These are phyloP conservation scores for Trifolium pratense DNA, from an alignment of 306 rosid species.

Conservation along the genomic window DNA sequence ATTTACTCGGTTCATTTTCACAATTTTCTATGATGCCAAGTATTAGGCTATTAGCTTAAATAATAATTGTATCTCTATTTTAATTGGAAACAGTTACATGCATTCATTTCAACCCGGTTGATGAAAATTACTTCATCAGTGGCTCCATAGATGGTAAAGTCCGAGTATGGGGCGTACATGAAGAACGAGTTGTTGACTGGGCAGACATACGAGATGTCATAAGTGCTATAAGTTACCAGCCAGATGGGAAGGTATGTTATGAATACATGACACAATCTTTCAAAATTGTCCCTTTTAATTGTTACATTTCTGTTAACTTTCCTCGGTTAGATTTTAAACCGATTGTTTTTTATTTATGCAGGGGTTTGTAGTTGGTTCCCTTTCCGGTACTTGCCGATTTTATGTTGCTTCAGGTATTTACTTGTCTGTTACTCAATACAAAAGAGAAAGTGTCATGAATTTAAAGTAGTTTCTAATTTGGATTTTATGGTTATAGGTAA, in stretches of 20 bases:
- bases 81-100: slow-evolving; percentile 74
- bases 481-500: slow-evolving; percentile 55
- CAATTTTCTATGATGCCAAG: not conserved
- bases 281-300: slow-evolving; percentile 12
- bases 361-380: slow-evolving; percentile 83
- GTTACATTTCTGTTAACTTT: slow-evolving; percentile 7
- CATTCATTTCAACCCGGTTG: slow-evolving; percentile 82
- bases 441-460: not conserved
- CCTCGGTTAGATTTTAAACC: slow-evolving; percentile 22
- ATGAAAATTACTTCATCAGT: slow-evolving; percentile 77
- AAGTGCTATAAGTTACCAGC: slow-evolving; percentile 78
- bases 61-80: slow-evolving; percentile 20
- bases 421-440: not conserved
- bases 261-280: slow-evolving; percentile 20
- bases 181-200: slow-evolving; percentile 92
- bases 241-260: slow-evolving; percentile 75
- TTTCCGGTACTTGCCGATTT: slow-evolving; percentile 73
- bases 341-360: slow-evolving; percentile 44
- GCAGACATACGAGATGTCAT: slow-evolving; percentile 72
- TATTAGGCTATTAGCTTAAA: not conserved
- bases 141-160: slow-evolving; percentile 94
- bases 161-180: slow-evolving; percentile 78
- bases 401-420: slow-evolving; percentile 72
- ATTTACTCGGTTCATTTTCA: slow-evolving; percentile 28
- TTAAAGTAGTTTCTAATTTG: slow-evolving; percentile 42